Evolutionary conservation across 2,329 filamentous ascomycete genomes (phyloP).

Genomic region (Chlorencoelia australis): DNA sequence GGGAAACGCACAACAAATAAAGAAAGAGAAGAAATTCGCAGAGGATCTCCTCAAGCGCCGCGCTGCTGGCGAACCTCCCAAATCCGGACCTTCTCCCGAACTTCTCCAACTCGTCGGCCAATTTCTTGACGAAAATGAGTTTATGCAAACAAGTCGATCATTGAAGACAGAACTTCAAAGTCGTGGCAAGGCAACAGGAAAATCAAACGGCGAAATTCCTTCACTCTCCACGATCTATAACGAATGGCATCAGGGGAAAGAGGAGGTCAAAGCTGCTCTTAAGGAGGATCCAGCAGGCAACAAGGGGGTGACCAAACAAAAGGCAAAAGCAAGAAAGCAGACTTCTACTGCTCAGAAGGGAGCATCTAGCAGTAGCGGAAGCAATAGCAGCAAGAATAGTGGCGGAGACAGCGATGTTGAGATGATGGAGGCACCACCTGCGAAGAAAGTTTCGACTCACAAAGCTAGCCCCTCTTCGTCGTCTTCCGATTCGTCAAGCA

Average conservation of each 20-base stretch:
- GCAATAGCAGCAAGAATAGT: constrained; percentile 22
- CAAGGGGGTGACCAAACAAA: constrained; percentile 9
- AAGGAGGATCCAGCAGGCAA: constrained; percentile 3
- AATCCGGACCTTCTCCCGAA: constrained; percentile 41
- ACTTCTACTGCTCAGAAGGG: constrained; percentile 16
- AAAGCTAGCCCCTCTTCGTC: constrained; percentile 29
- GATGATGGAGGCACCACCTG: constrained; percentile 25
- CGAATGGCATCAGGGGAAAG: constrained; percentile 30
- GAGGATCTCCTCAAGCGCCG: constrained; percentile 22
- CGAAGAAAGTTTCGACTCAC: constrained; percentile 23
- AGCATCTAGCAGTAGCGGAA: constrained; percentile 28
- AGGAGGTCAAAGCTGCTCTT: constrained; percentile 6
- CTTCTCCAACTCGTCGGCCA: constrained; percentile 56
- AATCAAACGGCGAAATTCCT: constrained; percentile 32
- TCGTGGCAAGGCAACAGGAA: constrained; percentile 29
- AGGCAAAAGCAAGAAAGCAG: constrained; percentile 19
- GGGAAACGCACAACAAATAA: constrained; percentile 15
- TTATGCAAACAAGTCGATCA: constrained; percentile 47
- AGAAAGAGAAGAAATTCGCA: constrained; percentile 23
- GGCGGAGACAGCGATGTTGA: constrained; percentile 28
- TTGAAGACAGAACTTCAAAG: constrained; percentile 52
- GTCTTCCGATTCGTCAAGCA: constrained; percentile 30
- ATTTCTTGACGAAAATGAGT: constrained; percentile 59
- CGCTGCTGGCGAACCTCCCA: constrained; percentile 16
- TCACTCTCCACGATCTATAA: constrained; percentile 29